A percentile compares a stretch with the other conserved stretches of the same genome.
phyloP scores from a whole-genome alignment of 768 basidiomycete genomes.

The Pleurotus eryngii region DNA sequence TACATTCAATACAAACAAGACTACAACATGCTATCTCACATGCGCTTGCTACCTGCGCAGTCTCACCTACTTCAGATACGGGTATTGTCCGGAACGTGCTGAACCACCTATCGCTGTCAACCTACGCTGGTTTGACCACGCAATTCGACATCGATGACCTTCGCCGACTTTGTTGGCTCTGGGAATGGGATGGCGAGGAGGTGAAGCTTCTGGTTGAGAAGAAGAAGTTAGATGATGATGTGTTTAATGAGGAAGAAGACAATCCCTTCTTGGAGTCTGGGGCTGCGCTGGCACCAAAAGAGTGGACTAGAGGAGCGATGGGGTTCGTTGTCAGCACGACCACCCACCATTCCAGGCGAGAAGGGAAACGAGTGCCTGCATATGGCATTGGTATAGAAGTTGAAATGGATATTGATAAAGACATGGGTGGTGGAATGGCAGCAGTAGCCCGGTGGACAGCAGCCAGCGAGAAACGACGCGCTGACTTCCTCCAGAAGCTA shows the following conservation, averaged over 20 bases:
- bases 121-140: slow-evolving; percentile 63
- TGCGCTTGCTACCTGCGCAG: slow-evolving; percentile 78
- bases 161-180: slow-evolving; percentile 78
- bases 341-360: slow-evolving; percentile 66
- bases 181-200: slow-evolving; percentile 76
- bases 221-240: slow-evolving; percentile 12
- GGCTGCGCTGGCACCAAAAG: slow-evolving; percentile 38
- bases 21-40: slow-evolving; percentile 83
- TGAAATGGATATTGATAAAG: slow-evolving; percentile 80
- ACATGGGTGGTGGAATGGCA: slow-evolving; percentile 80
- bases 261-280: slow-evolving; percentile 65
- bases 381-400: slow-evolving; percentile 89
- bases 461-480: slow-evolving; percentile 56
- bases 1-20: slow-evolving; percentile 61
- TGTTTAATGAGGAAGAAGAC: slow-evolving; percentile 41
- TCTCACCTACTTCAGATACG: slow-evolving; percentile 72
- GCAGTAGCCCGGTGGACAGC: slow-evolving; percentile 88
- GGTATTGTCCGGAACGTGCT: slow-evolving; percentile 76
- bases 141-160: slow-evolving; percentile 69
- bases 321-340: slow-evolving; percentile 72
- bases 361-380: slow-evolving; percentile 66
- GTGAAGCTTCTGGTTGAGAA: slow-evolving; percentile 22
- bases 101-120: slow-evolving; percentile 68
- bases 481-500: slow-evolving; percentile 57
- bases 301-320: slow-evolving; percentile 82